Conservation (phyloP, 2,329 filamentous ascomycete species). For the Salinomyces thailandicus region DNA sequence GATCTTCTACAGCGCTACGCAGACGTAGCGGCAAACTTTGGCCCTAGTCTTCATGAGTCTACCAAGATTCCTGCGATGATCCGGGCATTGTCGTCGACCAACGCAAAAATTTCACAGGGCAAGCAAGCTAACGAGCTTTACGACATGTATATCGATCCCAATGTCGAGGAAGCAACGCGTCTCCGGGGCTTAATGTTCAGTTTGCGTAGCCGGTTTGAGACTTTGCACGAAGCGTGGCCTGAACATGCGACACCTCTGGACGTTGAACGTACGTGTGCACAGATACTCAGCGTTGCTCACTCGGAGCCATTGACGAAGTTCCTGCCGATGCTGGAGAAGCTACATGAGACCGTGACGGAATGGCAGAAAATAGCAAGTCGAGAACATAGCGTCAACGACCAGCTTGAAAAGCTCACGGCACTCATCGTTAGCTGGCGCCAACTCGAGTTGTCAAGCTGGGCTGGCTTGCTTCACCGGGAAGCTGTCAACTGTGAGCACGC, state of each 20-base stretch:
- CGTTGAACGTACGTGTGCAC: conserved; percentile 63
- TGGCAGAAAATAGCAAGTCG: conserved; percentile 91
- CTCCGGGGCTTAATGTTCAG: conserved; percentile 59
- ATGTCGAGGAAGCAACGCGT: conserved; percentile 63
- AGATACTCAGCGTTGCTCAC: conserved; percentile 64
- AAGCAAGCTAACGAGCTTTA: conserved; percentile 35
- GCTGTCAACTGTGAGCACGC: conserved; percentile 62
- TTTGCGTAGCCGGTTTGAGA: conserved; percentile 60
- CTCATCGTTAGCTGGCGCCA: conserved; percentile 82
- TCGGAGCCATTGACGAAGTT: conserved; percentile 78
- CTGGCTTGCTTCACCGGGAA: conserved; percentile 77
- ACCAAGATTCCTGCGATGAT: neutral
- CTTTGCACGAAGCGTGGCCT: conserved; percentile 54
- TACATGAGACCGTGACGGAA: conserved; percentile 77
- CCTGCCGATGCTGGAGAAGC: conserved; percentile 74
- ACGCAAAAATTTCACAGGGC: neutral
- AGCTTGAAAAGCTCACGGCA: conserved; percentile 70
- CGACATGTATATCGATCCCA: conserved; percentile 83
- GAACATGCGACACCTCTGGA: conserved; percentile 73
- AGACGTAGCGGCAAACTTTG: neutral
- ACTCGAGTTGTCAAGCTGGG: conserved; percentile 86
- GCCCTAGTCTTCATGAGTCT: too few relatives aligned
- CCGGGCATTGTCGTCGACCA: neutral
- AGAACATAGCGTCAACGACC: conserved; percentile 55
- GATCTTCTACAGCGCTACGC: neutral